Percentiles rank a stretch among this genome's conserved stretches.
phyloP scores from a whole-genome alignment of 768 basidiomycete genomes.

The Phanerochaete carnosa region DNA sequence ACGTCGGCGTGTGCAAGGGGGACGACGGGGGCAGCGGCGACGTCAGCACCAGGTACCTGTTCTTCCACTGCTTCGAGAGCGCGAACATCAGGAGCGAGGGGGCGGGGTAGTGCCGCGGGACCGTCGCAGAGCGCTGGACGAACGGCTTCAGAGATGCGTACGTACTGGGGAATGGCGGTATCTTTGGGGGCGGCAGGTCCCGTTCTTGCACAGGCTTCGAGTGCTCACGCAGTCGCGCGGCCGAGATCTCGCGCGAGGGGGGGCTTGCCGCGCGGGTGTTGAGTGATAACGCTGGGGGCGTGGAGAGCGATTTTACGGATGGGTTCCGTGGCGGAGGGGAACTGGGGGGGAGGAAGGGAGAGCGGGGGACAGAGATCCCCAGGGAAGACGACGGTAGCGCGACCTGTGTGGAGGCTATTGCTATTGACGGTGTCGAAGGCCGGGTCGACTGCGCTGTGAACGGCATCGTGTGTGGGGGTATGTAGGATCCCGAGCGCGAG shows the following conservation, averaged over 20 bases:
- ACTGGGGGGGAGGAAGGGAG: background rate
- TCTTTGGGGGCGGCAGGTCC: conserved; percentile 14
- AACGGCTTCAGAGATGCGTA: conserved; percentile 48
- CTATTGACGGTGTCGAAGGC: conserved; percentile 8
- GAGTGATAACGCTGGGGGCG: conserved; percentile 6
- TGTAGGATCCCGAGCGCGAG: conserved; percentile 10
- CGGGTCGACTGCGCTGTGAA: background rate
- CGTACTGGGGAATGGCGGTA: conserved; percentile 66
- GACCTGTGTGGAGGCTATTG: background rate
- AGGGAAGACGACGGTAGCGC: background rate
- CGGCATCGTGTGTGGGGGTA: conserved; percentile 1
- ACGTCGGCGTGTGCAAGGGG: background rate
- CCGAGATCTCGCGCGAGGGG: conserved; percentile 5
- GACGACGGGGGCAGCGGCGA: conserved; percentile 19
- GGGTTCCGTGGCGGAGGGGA: background rate
- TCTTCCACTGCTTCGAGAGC: conserved; percentile 71
- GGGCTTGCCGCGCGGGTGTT: conserved; percentile 8
- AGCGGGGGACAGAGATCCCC: background rate
- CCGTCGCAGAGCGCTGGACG: conserved; percentile 45
- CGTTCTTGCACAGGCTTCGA: conserved; percentile 4
- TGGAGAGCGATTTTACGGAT: conserved; percentile 3
- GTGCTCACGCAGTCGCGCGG: background rate
- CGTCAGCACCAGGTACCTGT: conserved; percentile 55
- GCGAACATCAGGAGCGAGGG: conserved; percentile 68
- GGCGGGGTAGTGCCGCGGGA: conserved; percentile 70